Evolutionary conservation across 108 stramenopile species (phyloP).

Genomic region (Ochromonas danica): DNA sequence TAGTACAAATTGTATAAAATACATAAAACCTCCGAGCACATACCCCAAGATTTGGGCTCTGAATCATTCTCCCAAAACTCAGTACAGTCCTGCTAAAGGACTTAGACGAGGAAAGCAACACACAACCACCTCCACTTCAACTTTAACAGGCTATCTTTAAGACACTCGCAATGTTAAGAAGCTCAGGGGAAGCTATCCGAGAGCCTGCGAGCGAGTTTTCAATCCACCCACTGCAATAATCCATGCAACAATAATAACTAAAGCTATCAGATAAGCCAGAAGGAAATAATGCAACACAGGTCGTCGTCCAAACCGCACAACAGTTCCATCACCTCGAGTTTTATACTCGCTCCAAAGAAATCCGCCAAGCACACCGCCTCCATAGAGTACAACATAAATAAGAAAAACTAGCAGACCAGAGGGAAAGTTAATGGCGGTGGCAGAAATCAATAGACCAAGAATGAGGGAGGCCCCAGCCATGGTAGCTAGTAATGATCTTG

Average conservation of each 20-base stretch:
- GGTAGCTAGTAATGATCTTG: not conserved
- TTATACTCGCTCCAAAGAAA: not conserved
- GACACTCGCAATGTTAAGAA: no score
- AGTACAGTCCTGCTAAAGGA: no score
- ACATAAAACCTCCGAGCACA: no score
- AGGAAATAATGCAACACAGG: not conserved
- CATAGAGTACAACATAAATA: not conserved
- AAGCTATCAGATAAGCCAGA: not conserved
- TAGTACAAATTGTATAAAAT: no score
- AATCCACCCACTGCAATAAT: not conserved
- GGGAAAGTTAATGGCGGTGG: not conserved
- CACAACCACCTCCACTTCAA: no score
- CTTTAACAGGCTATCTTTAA: no score
- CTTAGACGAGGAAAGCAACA: no score
- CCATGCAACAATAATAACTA: not conserved
- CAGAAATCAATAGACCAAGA: not conserved
- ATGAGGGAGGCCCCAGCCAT: not conserved
- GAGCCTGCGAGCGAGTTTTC: no score
- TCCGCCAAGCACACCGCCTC: not conserved
- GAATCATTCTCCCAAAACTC: no score
- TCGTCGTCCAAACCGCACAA: not conserved
- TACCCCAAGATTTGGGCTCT: no score
- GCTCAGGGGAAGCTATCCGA: no score
- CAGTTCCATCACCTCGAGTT: not conserved
- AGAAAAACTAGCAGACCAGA: not conserved